phyloP scores from a whole-genome alignment of 164 flowering plant genomes.

The Cinnamomum micranthum region DNA sequence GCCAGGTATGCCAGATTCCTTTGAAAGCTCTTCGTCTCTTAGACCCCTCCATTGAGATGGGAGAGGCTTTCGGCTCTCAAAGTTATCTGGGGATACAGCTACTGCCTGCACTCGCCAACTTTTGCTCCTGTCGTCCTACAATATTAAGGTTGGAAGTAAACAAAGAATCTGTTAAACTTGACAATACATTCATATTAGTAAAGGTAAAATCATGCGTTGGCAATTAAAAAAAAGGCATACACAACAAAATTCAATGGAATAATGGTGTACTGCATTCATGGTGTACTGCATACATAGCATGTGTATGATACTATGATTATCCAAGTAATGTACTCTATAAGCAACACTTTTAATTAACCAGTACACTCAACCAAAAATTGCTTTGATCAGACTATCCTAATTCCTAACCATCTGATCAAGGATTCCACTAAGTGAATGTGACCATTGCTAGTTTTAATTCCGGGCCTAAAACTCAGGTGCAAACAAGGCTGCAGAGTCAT shows the following conservation, averaged over 20 bases:
- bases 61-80: slow-evolving; percentile 84
- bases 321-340: neutral
- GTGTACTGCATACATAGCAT: neutral
- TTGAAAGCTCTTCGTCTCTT: slow-evolving; percentile 74
- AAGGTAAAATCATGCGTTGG: neutral
- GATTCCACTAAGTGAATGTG: neutral
- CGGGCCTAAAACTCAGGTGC: too few species aligned
- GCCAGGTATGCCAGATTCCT: slow-evolving; percentile 63
- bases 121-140: slow-evolving; percentile 70
- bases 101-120: slow-evolving; percentile 93
- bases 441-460: neutral
- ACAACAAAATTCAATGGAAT: neutral
- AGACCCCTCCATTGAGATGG: slow-evolving; percentile 87
- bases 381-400: neutral
- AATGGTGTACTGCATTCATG: neutral
- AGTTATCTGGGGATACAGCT: slow-evolving; percentile 72
- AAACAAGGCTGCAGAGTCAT: too few species aligned
- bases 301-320: neutral
- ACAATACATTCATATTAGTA: too few species aligned
- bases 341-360: neutral
- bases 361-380: neutral
- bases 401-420: neutral
- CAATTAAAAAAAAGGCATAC: neutral
- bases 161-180: neutral
- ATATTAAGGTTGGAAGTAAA: neutral